A percentile compares a stretch with the other conserved stretches of the same genome.
Evolutionary conservation across 441 rosid genomes (phyloP).

Genomic region (Populus hybrid): DNA sequence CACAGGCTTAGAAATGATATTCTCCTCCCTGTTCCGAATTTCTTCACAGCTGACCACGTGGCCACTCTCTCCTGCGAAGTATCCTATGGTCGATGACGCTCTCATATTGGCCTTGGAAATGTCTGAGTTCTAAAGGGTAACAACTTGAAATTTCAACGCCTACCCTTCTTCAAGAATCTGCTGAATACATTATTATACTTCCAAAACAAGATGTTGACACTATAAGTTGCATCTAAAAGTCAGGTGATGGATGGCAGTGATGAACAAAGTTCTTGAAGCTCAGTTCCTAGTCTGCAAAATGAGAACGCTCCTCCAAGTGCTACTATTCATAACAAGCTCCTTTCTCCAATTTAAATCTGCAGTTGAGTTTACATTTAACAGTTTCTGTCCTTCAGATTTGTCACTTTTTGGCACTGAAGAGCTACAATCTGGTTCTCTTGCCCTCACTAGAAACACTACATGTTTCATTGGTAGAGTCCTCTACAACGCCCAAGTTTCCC

Average conservation of each 20-base stretch:
- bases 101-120: too few species aligned
- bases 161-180: too few species aligned
- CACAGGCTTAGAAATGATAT: not conserved
- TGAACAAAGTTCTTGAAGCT: too few species aligned
- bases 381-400: not conserved
- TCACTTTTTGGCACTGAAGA: not conserved
- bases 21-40: not conserved
- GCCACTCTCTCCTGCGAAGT: too few species aligned
- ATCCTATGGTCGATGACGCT: too few species aligned
- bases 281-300: too few species aligned
- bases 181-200: too few species aligned
- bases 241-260: too few species aligned
- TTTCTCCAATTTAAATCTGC: not conserved
- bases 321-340: not conserved
- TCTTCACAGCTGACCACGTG: not conserved
- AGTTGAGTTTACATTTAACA: slow-evolving; percentile 4
- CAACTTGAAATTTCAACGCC: too few species aligned
- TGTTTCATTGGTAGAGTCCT: slow-evolving; percentile 20
- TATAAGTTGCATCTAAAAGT: too few species aligned
- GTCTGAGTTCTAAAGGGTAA: too few species aligned
- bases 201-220: too few species aligned
- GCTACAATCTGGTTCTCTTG: not conserved
- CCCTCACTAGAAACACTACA: slow-evolving; percentile 22
- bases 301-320: not conserved
- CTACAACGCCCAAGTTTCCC: not conserved